These are phyloP conservation scores for Strobilomyces echinocephalus DNA, from an alignment of 768 basidiomycete genomes.

Conservation along the genomic window DNA sequence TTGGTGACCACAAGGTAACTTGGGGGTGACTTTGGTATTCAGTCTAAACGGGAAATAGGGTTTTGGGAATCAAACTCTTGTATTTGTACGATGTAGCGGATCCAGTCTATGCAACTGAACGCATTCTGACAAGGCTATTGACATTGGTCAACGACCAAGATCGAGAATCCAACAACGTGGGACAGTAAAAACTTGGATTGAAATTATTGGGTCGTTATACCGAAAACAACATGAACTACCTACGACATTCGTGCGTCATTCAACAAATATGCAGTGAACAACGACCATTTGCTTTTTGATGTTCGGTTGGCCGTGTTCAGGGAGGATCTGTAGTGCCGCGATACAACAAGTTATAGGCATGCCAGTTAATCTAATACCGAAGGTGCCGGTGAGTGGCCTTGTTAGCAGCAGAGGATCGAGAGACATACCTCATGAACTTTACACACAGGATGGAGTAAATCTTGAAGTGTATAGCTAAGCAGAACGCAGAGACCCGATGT, in stretches of 20 bases:
- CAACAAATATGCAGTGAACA: constrained; percentile 85
- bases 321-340: constrained; percentile 87
- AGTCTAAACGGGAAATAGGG: no score
- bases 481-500: constrained; percentile 92
- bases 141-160: no score
- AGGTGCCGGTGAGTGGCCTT: background rate
- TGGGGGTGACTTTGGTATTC: background rate
- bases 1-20: constrained; percentile 41
- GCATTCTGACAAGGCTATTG: no score
- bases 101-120: no score
- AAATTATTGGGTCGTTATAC: constrained; percentile 2
- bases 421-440: constrained; percentile 88
- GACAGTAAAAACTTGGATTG: background rate
- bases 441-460: constrained; percentile 94
- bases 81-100: background rate
- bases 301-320: constrained; percentile 83
- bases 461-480: constrained; percentile 88
- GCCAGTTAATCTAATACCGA: constrained; percentile 69
- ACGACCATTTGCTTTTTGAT: constrained; percentile 84
- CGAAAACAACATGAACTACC: constrained; percentile 4
- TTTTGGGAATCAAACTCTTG: background rate
- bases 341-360: constrained; percentile 91
- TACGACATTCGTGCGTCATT: constrained; percentile 32
- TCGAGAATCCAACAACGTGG: background rate
- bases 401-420: background rate